Evolutionary conservation across 352 stramenopile genomes (phyloP), one percentile per base, ranked within the genome.

Genomic region (Blastocystis sp.): DNA sequence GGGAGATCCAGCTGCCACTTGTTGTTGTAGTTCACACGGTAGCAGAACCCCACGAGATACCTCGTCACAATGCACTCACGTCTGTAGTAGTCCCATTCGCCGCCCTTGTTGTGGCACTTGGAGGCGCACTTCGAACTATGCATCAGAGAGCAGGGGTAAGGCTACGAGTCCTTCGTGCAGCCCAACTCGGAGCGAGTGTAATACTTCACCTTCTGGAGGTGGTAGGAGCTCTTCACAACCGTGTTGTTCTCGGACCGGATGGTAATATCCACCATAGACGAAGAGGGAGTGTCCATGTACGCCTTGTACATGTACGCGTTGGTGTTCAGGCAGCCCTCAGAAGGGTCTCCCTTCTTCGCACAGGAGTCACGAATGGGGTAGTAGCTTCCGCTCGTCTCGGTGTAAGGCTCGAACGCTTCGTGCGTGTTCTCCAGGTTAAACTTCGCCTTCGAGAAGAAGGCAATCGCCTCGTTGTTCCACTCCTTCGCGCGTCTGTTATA

Each of bases 281-380:
- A 69, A 69, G 62, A 69, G 17, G 62, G 62, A 42, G n/a, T 34
- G 24, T 1, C 10, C 11, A 28, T 28, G 19, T 17, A 24, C 28
- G 17, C 17, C 17, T 60, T 9, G 54, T 77, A 87, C 21, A 71
- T 71, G 19, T 52, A 38, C 38, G 77, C 62, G 21, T 87, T 28
- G 10, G 62, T 77, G 45, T 74, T 62, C 17, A 60, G 4, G 24
- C 77, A 87, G 48, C 63, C 63, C 59, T 81, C 54, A 40, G 19
- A 21, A 61, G 77, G 77, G 52, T 87, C 77, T 45, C 77, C 77
- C 38, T 77, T 69, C 48, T 87, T 87, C 34, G 38, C 54, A 52
- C 77, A 87, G 28, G 57, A 24, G 71, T 87, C 77, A 77, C 77
- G 62, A 87, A 78, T 38, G 42, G 77, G 77, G 68, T 87, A 87